Base-by-base conservation (phyloP, 176 grass and related monocot genomes). In the Musa schizocarpa region DNA sequence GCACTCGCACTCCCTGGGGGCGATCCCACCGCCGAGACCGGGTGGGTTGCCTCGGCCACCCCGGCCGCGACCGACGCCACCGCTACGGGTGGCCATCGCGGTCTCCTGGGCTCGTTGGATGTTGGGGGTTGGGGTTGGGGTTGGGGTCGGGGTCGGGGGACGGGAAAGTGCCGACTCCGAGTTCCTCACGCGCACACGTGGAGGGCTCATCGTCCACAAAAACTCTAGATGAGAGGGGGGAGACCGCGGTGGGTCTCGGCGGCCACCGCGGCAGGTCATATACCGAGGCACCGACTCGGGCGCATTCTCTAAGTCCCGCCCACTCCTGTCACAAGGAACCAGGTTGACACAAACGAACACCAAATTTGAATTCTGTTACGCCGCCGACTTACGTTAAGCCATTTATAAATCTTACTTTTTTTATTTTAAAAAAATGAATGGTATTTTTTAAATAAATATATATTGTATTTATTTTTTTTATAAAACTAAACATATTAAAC, bases 1-100 rank as follows among this genome's bases (percentile, higher is more conserved):
- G 0, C 76, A 67, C 7, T 83, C 80, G 63, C 85, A 87, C 71
- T 78, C 70, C 49, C 81, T 63, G 20, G 78, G 9, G 3, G 55
- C n/a, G 57, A 80, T 80, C 21, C 4, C 34, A 1, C 19, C 75
- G 21, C 75, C 75, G 11, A 57, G n/a, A n/a, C 1, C 34, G 34
- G 63, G 63, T 29, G 29, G 13, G 16, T 16, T 23, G 1, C 24
- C 43, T 24, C 68, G 26, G 3, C 63, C 75, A 43, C 63, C 29
- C 50, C 68, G 17, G 17, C 66, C 54, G 26, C 54, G 34, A 8
- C 63, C 52, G 59, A 26, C 51, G 56, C 52, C 25, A 63, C 59
- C 72, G 57, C 58, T 10, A 72, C 68, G 11, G 9, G 57, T 48
- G 52, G 53, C 72, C 52, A 25, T 56, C 4, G 22, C 22, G 24